These are phyloP conservation scores for Pezicula carpinea DNA, from an alignment of 2,329 filamentous ascomycete genomes.

Conservation along the genomic window DNA sequence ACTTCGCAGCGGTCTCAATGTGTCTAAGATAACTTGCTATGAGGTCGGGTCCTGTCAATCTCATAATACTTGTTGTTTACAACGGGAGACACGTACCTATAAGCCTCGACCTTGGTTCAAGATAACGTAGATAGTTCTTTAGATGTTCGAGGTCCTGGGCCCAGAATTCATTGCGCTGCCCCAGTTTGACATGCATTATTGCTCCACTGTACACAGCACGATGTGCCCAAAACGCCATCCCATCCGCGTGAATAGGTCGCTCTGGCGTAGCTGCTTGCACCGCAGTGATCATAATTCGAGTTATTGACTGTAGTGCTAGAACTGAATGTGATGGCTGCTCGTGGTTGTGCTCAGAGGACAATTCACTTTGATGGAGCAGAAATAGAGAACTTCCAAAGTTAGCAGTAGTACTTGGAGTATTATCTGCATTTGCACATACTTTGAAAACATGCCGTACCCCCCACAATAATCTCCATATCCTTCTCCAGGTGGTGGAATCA, in stretches of 20 bases:
- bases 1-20: neutral
- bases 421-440: constrained; percentile 1
- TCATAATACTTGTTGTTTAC: too few relatives aligned
- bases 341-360: constrained; percentile 1
- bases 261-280: constrained; percentile 1
- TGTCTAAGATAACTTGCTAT: too few relatives aligned
- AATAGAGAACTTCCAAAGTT: constrained; percentile 4
- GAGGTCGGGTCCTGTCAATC: too few relatives aligned
- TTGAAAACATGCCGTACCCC: constrained; percentile 6
- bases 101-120: constrained; percentile 7
- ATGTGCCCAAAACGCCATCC: constrained; percentile 12
- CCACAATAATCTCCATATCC: constrained; percentile 10
- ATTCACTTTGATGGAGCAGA: constrained; percentile 5
- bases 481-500: constrained; percentile 11
- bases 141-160: constrained; percentile 6
- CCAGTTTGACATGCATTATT: constrained; percentile 10
- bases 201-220: constrained; percentile 3
- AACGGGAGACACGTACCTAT: constrained; percentile 1
- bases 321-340: constrained; percentile 1
- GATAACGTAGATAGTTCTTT: constrained; percentile 10
- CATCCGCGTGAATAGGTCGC: constrained; percentile 9
- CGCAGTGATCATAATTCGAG: constrained; percentile 5
- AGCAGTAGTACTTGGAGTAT: neutral
- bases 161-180: constrained; percentile 8
- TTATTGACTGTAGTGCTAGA: constrained; percentile 5